phyloP scores from a whole-genome alignment of 257 asterid species.

The Penstemon barbatus region DNA sequence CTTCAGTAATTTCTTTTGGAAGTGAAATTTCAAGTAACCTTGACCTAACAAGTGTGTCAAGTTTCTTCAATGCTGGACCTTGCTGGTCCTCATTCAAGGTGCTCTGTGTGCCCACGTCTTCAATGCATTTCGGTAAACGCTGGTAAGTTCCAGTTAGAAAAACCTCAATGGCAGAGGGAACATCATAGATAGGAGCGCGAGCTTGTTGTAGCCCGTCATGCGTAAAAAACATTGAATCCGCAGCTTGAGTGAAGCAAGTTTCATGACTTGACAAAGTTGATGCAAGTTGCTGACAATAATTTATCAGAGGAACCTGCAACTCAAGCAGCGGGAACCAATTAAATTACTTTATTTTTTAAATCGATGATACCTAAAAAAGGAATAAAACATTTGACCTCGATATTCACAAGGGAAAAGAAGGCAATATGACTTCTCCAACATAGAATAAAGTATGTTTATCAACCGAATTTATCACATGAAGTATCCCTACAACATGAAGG shows the following conservation, averaged over 20 bases:
- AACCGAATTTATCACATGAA: not conserved
- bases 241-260: conserved; percentile 96
- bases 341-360: conserved; percentile 13
- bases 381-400: conserved; percentile 11
- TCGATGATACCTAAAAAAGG: conserved; percentile 16
- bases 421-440: conserved; percentile 1
- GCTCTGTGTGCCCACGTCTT: conserved; percentile 79
- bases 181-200: conserved; percentile 97
- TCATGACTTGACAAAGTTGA: conserved; percentile 94
- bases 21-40: conserved; percentile 83
- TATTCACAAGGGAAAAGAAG: not conserved
- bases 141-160: conserved; percentile 81
- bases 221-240: conserved; percentile 98
- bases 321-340: conserved; percentile 31
- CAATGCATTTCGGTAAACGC: conserved; percentile 91
- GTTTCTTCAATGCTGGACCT: conserved; percentile 77
- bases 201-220: conserved; percentile 99
- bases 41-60: conserved; percentile 82
- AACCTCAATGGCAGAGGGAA: conserved; percentile 92
- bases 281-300: conserved; percentile 84
- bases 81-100: conserved; percentile 70
- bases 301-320: conserved; percentile 90
- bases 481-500: not conserved
- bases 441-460: not conserved
- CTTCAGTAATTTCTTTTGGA: conserved; percentile 75